A percentile compares a stretch with the other conserved stretches of the same genome.
Evolutionary conservation across 1,284 basidiomycete genomes (phyloP).

Genomic region (Puccinia polysora): DNA sequence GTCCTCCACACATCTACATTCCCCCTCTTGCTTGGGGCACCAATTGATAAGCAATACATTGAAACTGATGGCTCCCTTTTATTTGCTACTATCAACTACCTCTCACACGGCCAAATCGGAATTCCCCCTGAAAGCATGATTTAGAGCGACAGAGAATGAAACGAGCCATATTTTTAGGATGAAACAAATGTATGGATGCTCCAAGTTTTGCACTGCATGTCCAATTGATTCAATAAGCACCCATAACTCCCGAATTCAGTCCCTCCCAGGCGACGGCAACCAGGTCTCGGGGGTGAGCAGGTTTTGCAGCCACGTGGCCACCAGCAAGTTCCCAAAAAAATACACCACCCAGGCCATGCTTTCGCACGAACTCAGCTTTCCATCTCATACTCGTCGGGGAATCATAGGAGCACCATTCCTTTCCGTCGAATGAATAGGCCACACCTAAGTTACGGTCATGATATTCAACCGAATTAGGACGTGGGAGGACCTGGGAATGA

Average conservation of each 20-base stretch:
- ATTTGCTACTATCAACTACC: no score
- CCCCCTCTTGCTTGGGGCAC: no score
- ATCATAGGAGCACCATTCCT: slow-evolving; percentile 44
- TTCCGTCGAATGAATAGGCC: slow-evolving; percentile 34
- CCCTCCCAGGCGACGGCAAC: slow-evolving; percentile 34
- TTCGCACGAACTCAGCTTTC: slow-evolving; percentile 36
- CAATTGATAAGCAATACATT: no score
- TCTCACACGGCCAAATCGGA: no score
- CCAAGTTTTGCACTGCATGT: no score
- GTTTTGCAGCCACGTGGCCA: slow-evolving; percentile 31
- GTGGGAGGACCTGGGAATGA: slow-evolving; percentile 10
- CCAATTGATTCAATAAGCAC: slow-evolving; percentile 21
- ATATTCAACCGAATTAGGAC: slow-evolving; percentile 25
- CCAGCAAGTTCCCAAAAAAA: slow-evolving; percentile 44
- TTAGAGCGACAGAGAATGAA: no score
- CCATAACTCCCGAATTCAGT: slow-evolving; percentile 8
- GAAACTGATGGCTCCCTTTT: no score
- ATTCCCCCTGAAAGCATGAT: no score
- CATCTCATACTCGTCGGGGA: slow-evolving; percentile 25
- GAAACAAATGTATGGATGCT: no score
- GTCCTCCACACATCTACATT: no score
- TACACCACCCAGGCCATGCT: slow-evolving; percentile 26
- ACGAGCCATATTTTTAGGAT: no score
- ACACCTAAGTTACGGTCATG: slow-evolving; percentile 36
- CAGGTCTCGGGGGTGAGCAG: slow-evolving; percentile 37